These are phyloP conservation scores for Bremia lactucae DNA, from an alignment of 352 stramenopile genomes.

Conservation along the genomic window DNA sequence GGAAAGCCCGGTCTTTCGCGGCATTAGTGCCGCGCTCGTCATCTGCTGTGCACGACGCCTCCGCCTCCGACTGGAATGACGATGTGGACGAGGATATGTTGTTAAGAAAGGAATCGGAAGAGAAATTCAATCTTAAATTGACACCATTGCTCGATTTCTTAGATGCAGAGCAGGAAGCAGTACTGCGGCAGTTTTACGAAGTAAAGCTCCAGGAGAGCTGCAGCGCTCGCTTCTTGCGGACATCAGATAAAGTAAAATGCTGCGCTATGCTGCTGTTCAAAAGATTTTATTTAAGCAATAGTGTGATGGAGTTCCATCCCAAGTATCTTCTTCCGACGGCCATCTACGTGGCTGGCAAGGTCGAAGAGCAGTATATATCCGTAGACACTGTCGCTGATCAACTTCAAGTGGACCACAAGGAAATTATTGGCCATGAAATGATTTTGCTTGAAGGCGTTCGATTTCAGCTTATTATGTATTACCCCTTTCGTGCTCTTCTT, in stretches of 20 bases:
- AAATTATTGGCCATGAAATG: conserved; percentile 85
- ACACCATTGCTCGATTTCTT: conserved; percentile 51
- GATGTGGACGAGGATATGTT: conserved; percentile 38
- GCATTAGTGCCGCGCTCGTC: conserved; percentile 56
- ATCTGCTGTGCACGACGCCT: conserved; percentile 43
- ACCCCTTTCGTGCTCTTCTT: conserved; percentile 70
- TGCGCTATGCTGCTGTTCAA: conserved; percentile 82
- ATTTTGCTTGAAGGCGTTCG: conserved; percentile 75
- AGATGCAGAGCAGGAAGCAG: conserved; percentile 42
- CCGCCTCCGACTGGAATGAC: conserved; percentile 69
- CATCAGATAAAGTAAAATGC: conserved; percentile 82
- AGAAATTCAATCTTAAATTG: conserved; percentile 39
- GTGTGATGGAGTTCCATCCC: conserved; percentile 83
- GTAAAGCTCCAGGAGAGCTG: conserved; percentile 78
- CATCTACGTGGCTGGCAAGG: conserved; percentile 84
- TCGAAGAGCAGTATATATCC: conserved; percentile 86
- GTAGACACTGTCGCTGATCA: conserved; percentile 78
- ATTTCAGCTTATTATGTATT: conserved; percentile 86
- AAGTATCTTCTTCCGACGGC: conserved; percentile 76
- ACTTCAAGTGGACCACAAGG: conserved; percentile 74
- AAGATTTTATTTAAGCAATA: conserved; percentile 85
- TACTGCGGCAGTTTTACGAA: conserved; percentile 68
- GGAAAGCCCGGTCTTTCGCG: conserved; percentile 73
- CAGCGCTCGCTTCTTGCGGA: conserved; percentile 69
- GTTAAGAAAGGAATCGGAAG: conserved; percentile 33